Evolutionary conservation across 2,329 filamentous ascomycete species (phyloP), one percentile per base, ranked within the genome.

Genomic region (Ophiostoma novo-ulmi): DNA sequence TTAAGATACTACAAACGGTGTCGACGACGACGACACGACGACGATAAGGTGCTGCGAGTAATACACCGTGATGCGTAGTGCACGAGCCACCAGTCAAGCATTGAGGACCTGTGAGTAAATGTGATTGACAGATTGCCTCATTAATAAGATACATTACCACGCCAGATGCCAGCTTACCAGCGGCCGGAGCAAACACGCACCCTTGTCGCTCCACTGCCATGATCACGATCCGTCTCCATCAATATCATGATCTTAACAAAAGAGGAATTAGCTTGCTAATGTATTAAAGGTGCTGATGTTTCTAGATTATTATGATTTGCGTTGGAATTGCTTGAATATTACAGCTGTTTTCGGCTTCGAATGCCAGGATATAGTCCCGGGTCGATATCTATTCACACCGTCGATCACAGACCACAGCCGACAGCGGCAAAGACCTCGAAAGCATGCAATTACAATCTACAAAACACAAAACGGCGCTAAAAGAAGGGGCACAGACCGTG

Each of bases 391-490:
- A 48, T 48, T 5, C 7, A 48, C 44, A 48, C 44, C 44, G 44
- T 48, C 44, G 41, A 48, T 20, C 44, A 48, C 44, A 48, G 44
- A 48, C n/a, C 44, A 48, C 8, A 39, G 38, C 44, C 44, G 44
- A 48, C 17, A 48, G 52, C n/a, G 52, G n/a, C 20, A 26, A n/a
- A 31, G 31, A 31, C 31, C 31, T 31, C 31, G 31, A 31, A 31
- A 31, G 31, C 31, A 31, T 31, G 31, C 31, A 31, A 31, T 31
- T 31, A 31, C 31, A 31, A 31, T 31, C 52, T 14, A 58, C 52
- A 10, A 31, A 26, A 58, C 52, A 22, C 52, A 58, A 58, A 58
- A 58, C 52, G n/a, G 52, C 52, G 52, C 52, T 58, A 58, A 58
- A 55, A 58, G 22, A 26, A 17, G 39, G 52, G 52, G 52, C 52